Percentiles rank a stretch among this genome's conserved stretches.
Evolutionary conservation across 2,329 filamentous ascomycete species (phyloP).

Genomic region (Cadophora sp.): DNA sequence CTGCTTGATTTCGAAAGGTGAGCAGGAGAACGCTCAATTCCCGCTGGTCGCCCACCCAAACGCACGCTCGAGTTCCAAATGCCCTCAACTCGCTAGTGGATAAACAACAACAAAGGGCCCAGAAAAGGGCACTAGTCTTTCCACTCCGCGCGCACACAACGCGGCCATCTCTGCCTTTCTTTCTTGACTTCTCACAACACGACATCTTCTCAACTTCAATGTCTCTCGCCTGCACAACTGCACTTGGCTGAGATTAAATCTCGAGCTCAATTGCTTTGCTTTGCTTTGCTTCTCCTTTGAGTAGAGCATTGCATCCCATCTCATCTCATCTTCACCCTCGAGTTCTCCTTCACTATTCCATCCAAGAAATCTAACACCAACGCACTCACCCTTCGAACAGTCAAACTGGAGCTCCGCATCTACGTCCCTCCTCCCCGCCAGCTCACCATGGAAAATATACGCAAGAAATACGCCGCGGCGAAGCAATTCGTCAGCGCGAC

Average conservation of each 20-base stretch:
- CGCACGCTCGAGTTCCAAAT: not conserved
- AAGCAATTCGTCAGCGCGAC: no score
- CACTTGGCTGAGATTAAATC: not conserved
- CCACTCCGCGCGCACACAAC: not conserved
- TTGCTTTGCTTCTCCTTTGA: not conserved
- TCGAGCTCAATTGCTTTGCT: not conserved
- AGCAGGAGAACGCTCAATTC: not conserved
- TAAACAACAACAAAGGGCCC: not conserved
- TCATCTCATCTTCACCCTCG: not conserved
- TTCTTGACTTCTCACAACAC: not conserved
- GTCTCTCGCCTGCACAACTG: not conserved
- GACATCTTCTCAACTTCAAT: not conserved
- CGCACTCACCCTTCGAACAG: no score
- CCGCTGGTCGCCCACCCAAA: not conserved
- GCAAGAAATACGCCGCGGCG: no score
- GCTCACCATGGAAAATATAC: no score
- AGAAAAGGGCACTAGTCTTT: not conserved
- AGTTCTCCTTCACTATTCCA: no score
- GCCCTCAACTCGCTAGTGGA: not conserved
- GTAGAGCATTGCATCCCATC: not conserved
- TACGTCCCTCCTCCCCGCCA: not conserved
- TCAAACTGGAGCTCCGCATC: not conserved
- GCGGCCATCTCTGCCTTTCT: not conserved
- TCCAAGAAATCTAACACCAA: not conserved
- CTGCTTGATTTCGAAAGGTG: not conserved